These are phyloP conservation scores for Aspergillus candidus DNA, from an alignment of 2,329 filamentous ascomycete species.

Conservation along the genomic window DNA sequence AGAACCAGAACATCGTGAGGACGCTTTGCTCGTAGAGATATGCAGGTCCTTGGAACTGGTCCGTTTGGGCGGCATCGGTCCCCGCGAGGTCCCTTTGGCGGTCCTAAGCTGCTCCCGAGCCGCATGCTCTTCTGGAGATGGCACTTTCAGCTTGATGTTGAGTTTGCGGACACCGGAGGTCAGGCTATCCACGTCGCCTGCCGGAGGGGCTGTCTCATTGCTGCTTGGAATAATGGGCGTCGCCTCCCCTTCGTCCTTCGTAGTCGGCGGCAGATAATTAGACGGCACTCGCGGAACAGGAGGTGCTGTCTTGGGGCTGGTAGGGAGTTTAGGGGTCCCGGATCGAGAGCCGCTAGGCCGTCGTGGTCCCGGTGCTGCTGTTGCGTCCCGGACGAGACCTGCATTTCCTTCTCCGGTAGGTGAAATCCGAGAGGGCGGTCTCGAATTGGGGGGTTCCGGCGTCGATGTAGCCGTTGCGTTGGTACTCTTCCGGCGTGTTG, in stretches of 20 bases:
- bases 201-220: conserved; percentile 1
- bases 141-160: conserved; percentile 53
- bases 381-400: neutral
- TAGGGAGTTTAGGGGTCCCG: conserved; percentile 30
- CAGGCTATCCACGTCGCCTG: conserved; percentile 45
- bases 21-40: conserved; percentile 4
- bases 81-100: conserved; percentile 12
- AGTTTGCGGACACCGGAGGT: conserved; percentile 49
- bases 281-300: conserved; percentile 40
- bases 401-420: too few relatives aligned
- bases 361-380: conserved; percentile 45
- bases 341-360: conserved; percentile 54
- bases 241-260: conserved; percentile 11
- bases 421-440: conserved; percentile 21
- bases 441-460: neutral
- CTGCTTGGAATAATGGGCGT: conserved; percentile 1
- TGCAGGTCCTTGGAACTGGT: conserved; percentile 7
- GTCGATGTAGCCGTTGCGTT: conserved; percentile 10
- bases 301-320: conserved; percentile 34
- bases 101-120: conserved; percentile 42
- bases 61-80: conserved; percentile 28
- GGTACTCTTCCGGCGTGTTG: conserved; percentile 25
- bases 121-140: conserved; percentile 53
- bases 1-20: conserved; percentile 3
- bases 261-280: conserved; percentile 20